Percentiles rank a stretch among this genome's conserved stretches.
Evolutionary conservation across 805 yeast species (phyloP).

Genomic region (Saccharomyces jurei): DNA sequence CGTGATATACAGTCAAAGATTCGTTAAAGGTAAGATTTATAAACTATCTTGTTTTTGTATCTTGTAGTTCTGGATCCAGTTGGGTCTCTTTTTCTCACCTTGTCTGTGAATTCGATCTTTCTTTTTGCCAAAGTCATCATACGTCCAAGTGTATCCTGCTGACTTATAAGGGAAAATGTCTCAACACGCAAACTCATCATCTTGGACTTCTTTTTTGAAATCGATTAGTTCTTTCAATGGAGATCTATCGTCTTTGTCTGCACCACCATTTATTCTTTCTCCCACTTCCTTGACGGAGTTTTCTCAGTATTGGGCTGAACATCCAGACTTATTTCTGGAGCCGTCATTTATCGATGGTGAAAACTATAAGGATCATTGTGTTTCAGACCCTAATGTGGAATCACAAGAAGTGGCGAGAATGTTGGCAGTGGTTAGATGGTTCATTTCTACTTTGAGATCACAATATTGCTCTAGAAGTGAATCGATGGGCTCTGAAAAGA

Average conservation of each 20-base stretch:
- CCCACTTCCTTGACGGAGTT: constrained; percentile 85
- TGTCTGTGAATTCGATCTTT: not conserved
- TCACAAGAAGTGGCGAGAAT: constrained; percentile 45
- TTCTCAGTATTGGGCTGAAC: constrained; percentile 94
- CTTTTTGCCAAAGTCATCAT: not conserved
- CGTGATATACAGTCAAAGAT: not conserved
- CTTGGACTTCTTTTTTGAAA: constrained; percentile 91
- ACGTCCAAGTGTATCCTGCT: constrained; percentile 39
- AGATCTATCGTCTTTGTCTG: constrained; percentile 86
- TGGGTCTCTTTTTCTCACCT: not conserved
- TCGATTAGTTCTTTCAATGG: constrained; percentile 90
- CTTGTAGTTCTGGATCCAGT: not conserved
- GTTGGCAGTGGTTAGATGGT: constrained; percentile 83
- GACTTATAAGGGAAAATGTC: constrained; percentile 18
- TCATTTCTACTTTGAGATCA: constrained; percentile 80
- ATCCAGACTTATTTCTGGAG: constrained; percentile 71
- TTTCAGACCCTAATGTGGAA: constrained; percentile 36
- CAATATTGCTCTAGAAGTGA: constrained; percentile 93
- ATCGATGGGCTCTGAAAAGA: constrained; percentile 89
- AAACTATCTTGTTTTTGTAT: not conserved
- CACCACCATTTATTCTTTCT: constrained; percentile 93
- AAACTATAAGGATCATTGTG: constrained; percentile 13
- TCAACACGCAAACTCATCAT: constrained; percentile 34
- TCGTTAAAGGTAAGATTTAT: not conserved
- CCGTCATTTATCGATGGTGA: constrained; percentile 42